phyloP scores from a whole-genome alignment of 495 filamentous ascomycete species.

The Diplogelasinospora grovesii region DNA sequence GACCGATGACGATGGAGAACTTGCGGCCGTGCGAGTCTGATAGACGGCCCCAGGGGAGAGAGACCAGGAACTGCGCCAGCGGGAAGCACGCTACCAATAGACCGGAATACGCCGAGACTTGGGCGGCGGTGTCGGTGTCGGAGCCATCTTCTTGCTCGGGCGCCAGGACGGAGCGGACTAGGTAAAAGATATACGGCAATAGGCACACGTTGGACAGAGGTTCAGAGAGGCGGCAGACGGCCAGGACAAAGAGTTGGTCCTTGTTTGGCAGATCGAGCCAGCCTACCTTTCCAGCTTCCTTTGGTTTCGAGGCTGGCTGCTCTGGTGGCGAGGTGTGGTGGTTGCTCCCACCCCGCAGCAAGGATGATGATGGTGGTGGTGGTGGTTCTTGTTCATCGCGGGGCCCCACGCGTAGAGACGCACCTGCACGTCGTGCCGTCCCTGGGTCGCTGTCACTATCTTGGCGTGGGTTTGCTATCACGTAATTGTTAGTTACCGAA shows the following conservation, averaged over 20 bases:
- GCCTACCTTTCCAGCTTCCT: too few relatives aligned
- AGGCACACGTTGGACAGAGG: constrained; percentile 45
- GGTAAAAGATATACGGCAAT: constrained; percentile 51
- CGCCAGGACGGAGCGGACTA: constrained; percentile 43
- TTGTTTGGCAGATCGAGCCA: constrained; percentile 44
- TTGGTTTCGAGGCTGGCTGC: too few relatives aligned
- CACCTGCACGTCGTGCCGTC: too few relatives aligned
- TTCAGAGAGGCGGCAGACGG: constrained; percentile 46
- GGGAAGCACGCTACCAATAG: constrained; percentile 7
- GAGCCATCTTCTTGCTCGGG: constrained; percentile 47
- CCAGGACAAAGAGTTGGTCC: constrained; percentile 45
- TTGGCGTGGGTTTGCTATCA: too few relatives aligned
- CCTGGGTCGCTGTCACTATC: too few relatives aligned
- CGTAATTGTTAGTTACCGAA: too few relatives aligned
- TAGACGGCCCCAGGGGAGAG: constrained; percentile 61
- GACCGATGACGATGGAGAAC: constrained; percentile 63
- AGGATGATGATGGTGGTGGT: too few relatives aligned
- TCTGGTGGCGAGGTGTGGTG: too few relatives aligned
- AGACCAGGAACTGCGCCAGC: constrained; percentile 48
- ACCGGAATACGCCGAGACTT: constrained; percentile 6
- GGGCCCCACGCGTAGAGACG: too few relatives aligned
- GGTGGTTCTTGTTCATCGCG: too few relatives aligned
- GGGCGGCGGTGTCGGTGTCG: background rate
- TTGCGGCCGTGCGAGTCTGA: constrained; percentile 50
- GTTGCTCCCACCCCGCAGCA: too few relatives aligned